Evolutionary conservation across 2,329 filamentous ascomycete genomes (phyloP), one percentile per base, ranked within the genome.

Genomic region (Scleromitrula shiraiana): DNA sequence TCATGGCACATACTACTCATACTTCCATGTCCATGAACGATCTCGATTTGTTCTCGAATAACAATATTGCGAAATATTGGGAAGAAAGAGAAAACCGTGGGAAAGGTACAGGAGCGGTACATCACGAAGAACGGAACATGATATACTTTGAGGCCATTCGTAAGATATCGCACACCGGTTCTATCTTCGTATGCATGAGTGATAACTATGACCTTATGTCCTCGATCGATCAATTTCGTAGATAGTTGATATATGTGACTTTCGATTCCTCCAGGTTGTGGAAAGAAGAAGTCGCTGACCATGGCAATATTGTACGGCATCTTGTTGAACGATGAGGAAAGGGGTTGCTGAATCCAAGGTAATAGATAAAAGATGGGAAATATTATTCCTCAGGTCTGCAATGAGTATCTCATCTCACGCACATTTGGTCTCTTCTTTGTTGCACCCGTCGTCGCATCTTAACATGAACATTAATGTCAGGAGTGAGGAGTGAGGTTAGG

Each of bases 251-350:
- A 98, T 60, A 98, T 97, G 69, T 98, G 93, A 67, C 88, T 95
- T 71, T 98, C 93, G 56, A 98, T 82, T 60, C 93, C 93, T 64
- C 93, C 90, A 44, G 93, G 91, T 63, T 97, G 91, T 12, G 93
- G 93, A 65, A 94, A 98, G 82, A 98, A 98, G 77, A 95, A 96
- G 74, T 98, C 93, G 77, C 91, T 90, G 67, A 96, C 87, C 93
- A 98, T 98, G 54, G 80, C 80, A 69, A 83, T 83, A 62, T 80
- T 83, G 67, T 82, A 83, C 68, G 60, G 59, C 62, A 64, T 65
- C 10, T 39, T 60, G 49, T 46, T 8, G 23, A 33, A 4, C 24
- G 7, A 12, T 19, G 17, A 20, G 7, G 15, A 17, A 19, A 2
- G 4, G 26, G 30, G 14, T 33, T 8, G 17, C 7, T 33, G 10